Conservation (phyloP, 139 green algal species). For the Chlorella sp. region DNA sequence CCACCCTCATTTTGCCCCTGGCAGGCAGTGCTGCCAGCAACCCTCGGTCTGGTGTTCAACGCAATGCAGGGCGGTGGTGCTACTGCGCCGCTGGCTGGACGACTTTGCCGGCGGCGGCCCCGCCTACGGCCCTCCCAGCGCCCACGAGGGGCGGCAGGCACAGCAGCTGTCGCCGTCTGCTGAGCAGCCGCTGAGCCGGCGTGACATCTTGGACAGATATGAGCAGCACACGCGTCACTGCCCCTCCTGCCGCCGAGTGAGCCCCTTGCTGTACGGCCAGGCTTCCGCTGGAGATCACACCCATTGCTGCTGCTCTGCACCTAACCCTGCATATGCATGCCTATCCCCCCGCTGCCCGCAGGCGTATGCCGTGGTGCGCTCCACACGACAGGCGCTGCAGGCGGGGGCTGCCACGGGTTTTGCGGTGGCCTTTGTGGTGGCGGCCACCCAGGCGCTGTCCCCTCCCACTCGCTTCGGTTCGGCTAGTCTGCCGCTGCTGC, state of each 20-base stretch:
- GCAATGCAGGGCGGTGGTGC: constrained; percentile 35
- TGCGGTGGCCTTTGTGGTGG: not conserved
- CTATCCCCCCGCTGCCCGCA: not conserved
- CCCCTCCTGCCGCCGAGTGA: constrained; percentile 48
- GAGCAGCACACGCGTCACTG: constrained; percentile 53
- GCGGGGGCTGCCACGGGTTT: not conserved
- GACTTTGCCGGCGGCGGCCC: constrained; percentile 36
- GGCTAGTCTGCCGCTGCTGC: constrained; percentile 6
- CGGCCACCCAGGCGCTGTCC: not conserved
- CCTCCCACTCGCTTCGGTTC: not conserved
- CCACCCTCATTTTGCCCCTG: too few species aligned
- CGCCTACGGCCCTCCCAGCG: not conserved
- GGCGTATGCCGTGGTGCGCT: not conserved
- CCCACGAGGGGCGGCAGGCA: not conserved
- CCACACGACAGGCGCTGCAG: not conserved
- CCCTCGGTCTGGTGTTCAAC: too few species aligned
- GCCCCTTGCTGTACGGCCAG: not conserved
- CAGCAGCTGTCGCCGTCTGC: not conserved
- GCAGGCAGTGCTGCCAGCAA: too few species aligned
- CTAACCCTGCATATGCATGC: not conserved
- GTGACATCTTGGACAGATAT: constrained; percentile 39
- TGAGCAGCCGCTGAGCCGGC: constrained; percentile 19
- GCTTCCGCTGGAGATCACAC: too few species aligned
- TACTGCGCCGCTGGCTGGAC: constrained; percentile 46
- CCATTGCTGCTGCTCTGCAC: not conserved